Evolutionary conservation across 2,329 filamentous ascomycete species (phyloP), one percentile per base, ranked within the genome.

Genomic region (Penicillium sp.): DNA sequence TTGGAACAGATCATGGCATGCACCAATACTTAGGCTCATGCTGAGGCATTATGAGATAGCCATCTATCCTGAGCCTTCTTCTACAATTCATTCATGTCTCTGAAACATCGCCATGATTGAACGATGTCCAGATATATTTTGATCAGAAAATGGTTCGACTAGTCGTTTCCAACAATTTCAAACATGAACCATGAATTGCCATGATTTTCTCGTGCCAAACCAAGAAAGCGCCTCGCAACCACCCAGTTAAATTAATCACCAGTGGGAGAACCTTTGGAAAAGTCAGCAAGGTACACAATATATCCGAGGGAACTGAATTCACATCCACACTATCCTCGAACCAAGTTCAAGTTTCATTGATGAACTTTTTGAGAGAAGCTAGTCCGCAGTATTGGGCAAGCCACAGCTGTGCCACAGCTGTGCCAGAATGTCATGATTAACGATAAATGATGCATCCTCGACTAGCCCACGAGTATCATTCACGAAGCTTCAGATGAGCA

Each of bases 281-380:
- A 41, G 52, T 61, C 46, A 62, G 59, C 38, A 18, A 49, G 21
- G 28, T 44, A 49, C 28, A 33, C 6, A 49, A 29, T 3, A 15
- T 15, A 16, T 15, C 18, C 21, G 31, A 24, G 26, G 33, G 13
- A 41, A 26, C 7, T 10, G 7, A 42, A 50, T 62, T 61, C 62
- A 69, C 65, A 36, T 67, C 62, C 15, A 67, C 64, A 54, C 60
- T 61, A 53, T 65, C 61, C 48, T 68, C 65, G 43, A 69, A 60
- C 44, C 65, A 47, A 12, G 59, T 51, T 39, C 60, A 56, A 7
- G 65, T 68, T 54, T 69, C 61, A 28, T 69, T 68, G 24, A 67
- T 63, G 43, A 69, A 67, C 38, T 62, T 61, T 52, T 52, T 2
- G 60, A 65, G 24, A 68, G 59, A 24, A 67, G 62, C 21, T 65